These are phyloP conservation scores for Phyllostachys edulis DNA, from an alignment of 176 grass and related monocot genomes.

Conservation along the genomic window DNA sequence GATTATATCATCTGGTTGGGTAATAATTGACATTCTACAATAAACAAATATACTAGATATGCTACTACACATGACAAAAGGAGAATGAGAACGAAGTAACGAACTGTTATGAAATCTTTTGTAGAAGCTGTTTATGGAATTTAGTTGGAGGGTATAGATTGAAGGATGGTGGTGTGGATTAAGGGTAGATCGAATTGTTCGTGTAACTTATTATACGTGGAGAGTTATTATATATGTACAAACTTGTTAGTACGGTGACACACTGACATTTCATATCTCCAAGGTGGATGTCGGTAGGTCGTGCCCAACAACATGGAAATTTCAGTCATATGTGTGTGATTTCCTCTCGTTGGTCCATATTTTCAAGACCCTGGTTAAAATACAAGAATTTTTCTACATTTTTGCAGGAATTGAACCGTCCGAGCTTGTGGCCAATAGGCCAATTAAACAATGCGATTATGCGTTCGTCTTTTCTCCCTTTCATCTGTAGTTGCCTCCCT, in stretches of 20 bases:
- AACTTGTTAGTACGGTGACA: no score
- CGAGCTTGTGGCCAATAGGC: no score
- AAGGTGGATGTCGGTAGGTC: not conserved
- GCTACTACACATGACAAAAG: not conserved
- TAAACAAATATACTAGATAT: not conserved
- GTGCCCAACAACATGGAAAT: no score
- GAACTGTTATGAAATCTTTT: not conserved
- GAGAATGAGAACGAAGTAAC: not conserved
- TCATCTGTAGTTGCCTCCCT: conserved; percentile 17
- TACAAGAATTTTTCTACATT: no score
- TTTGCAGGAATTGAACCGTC: no score
- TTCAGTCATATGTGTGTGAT: no score
- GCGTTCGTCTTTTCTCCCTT: no score
- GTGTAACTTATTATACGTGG: not conserved
- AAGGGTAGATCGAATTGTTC: not conserved
- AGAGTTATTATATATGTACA: not conserved
- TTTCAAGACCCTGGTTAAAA: no score
- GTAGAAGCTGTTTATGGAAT: not conserved
- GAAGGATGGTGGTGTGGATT: not conserved
- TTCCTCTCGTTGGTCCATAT: no score
- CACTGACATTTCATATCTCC: not conserved
- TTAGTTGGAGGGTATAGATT: not conserved
- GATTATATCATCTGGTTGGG: not conserved
- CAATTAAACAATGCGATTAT: no score
- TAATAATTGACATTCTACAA: not conserved